These are phyloP conservation scores for Glycine soja DNA, from an alignment of 306 rosid genomes.

Conservation along the genomic window DNA sequence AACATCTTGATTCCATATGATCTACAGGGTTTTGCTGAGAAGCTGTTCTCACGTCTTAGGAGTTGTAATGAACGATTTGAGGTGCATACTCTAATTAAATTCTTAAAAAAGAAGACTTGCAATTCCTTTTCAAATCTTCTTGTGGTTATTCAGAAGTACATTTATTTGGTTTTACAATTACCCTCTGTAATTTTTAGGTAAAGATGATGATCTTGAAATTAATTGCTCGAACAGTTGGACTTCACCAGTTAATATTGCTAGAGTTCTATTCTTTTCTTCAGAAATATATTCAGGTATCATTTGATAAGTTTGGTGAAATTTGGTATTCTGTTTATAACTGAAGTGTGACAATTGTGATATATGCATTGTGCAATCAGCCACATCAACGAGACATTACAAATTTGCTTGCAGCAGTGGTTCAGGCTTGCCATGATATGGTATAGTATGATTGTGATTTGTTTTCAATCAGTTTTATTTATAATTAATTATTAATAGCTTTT, in stretches of 20 bases:
- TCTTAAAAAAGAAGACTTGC: neutral
- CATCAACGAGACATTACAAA: constrained; percentile 81
- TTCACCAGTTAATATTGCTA: constrained; percentile 74
- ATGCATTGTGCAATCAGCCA: constrained; percentile 71
- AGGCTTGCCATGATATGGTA: constrained; percentile 98
- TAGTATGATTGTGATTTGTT: constrained; percentile 25
- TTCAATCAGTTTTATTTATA: neutral
- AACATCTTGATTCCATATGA: constrained; percentile 36
- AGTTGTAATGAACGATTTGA: constrained; percentile 75
- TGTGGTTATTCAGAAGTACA: constrained; percentile 17
- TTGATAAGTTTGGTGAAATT: constrained; percentile 42
- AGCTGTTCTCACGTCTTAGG: constrained; percentile 75
- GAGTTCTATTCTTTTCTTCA: constrained; percentile 74
- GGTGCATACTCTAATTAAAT: constrained; percentile 54
- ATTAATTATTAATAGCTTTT: constrained; percentile 29
- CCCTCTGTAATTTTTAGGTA: constrained; percentile 56
- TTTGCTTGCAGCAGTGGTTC: constrained; percentile 89
- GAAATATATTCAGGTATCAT: constrained; percentile 77
- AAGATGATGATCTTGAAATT: constrained; percentile 93
- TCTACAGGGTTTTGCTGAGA: constrained; percentile 88
- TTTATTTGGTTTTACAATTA: constrained; percentile 44
- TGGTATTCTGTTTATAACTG: constrained; percentile 34
- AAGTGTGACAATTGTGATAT: constrained; percentile 43
- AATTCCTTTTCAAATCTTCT: constrained; percentile 13
- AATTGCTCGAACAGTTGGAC: constrained; percentile 84